Percentiles rank a stretch among this genome's conserved stretches.
Conservation (phyloP, 2,329 filamentous ascomycete genomes). For the Colletotrichum musae region DNA sequence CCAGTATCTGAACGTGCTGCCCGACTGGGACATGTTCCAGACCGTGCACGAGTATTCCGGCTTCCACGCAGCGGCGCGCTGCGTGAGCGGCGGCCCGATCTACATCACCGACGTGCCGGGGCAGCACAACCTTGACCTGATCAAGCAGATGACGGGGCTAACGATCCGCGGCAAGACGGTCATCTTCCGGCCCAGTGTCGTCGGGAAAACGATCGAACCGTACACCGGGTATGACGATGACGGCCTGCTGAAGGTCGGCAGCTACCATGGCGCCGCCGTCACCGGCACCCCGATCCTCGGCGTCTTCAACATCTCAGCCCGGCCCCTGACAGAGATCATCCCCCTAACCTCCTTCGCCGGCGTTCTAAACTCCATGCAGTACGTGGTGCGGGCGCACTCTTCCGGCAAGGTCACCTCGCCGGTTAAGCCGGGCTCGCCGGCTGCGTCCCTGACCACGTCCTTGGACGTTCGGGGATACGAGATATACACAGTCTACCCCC, state of each 20-base stretch:
- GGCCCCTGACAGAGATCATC: slow-evolving; percentile 77
- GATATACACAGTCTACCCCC: slow-evolving; percentile 81
- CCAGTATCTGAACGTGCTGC: slow-evolving; percentile 87
- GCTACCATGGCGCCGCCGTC: slow-evolving; percentile 77
- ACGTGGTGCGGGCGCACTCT: slow-evolving; percentile 81
- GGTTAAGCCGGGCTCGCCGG: slow-evolving; percentile 58
- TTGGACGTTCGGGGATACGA: slow-evolving; percentile 81
- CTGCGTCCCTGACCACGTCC: slow-evolving; percentile 72
- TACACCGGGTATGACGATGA: slow-evolving; percentile 85
- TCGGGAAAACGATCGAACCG: slow-evolving; percentile 80
- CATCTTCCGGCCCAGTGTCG: slow-evolving; percentile 82
- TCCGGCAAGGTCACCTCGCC: slow-evolving; percentile 74
- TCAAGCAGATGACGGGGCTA: slow-evolving; percentile 84
- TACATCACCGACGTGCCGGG: slow-evolving; percentile 95
- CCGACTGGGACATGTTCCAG: slow-evolving; percentile 85
- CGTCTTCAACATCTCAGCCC: slow-evolving; percentile 83
- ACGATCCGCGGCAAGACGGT: slow-evolving; percentile 82
- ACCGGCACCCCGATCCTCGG: slow-evolving; percentile 85
- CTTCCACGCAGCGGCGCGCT: slow-evolving; percentile 92
- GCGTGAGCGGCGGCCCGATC: slow-evolving; percentile 90
- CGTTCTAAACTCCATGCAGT: slow-evolving; percentile 68
- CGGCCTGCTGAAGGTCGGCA: slow-evolving; percentile 81
- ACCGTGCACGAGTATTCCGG: slow-evolving; percentile 77
- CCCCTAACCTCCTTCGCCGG: slow-evolving; percentile 82
- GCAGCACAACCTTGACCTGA: slow-evolving; percentile 80